Evolutionary conservation across 495 filamentous ascomycete genomes (phyloP).

Genomic region (Talaromyces liani): DNA sequence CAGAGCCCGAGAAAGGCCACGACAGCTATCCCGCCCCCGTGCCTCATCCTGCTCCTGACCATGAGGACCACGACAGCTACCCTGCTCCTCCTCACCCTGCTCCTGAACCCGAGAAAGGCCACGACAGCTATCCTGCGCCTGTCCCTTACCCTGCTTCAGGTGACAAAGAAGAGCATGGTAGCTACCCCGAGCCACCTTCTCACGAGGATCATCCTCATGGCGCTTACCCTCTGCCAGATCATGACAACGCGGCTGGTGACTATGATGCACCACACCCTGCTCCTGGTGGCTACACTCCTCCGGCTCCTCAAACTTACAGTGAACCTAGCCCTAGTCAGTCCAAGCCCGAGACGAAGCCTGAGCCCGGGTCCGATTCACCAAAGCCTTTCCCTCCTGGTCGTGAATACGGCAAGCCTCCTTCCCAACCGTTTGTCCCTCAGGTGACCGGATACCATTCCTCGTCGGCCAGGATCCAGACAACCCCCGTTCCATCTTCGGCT

Average conservation of each 20-base stretch:
- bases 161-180: neutral
- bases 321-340: neutral
- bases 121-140: neutral
- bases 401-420: neutral
- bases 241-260: neutral
- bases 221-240: neutral
- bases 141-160: neutral
- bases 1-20: neutral
- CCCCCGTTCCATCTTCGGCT: neutral
- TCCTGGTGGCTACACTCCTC: neutral
- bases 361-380: neutral
- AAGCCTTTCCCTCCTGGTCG: neutral
- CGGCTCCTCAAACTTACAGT: neutral
- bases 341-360: neutral
- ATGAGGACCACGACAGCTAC: neutral
- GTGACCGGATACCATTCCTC: neutral
- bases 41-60: neutral
- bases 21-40: neutral
- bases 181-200: neutral
- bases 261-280: neutral
- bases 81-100: neutral
- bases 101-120: neutral
- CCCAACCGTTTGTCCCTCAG: neutral
- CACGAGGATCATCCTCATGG: conserved; percentile 1
- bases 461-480: neutral